These are phyloP conservation scores for Tilletiopsis washingtonensis DNA, from an alignment of 1,284 basidiomycete genomes.

Conservation along the genomic window DNA sequence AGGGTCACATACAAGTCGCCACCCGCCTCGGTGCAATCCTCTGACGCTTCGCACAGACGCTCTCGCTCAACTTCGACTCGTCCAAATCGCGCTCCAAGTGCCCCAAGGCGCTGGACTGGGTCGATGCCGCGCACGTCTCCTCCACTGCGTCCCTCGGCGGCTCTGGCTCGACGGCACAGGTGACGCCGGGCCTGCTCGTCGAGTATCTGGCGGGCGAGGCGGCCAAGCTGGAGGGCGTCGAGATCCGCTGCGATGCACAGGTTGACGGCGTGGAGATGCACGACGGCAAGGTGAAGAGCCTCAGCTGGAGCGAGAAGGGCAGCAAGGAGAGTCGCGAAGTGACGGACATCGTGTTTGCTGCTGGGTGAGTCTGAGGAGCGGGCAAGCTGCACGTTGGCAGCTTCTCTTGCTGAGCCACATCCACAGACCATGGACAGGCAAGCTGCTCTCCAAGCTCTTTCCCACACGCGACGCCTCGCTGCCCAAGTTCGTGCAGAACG, in stretches of 20 bases:
- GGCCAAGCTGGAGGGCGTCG: constrained; percentile 48
- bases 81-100: background rate
- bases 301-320: constrained; percentile 11
- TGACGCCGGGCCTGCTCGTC: constrained; percentile 72
- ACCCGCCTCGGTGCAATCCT: background rate
- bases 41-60: constrained; percentile 1
- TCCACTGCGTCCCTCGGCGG: constrained; percentile 46
- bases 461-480: constrained; percentile 37
- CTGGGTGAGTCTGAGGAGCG: constrained; percentile 51
- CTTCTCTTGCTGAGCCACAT: background rate
- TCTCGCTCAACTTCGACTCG: constrained; percentile 5
- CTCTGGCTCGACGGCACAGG: constrained; percentile 61
- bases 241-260: constrained; percentile 45
- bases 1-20: background rate
- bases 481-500: constrained; percentile 41
- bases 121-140: constrained; percentile 39
- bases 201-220: constrained; percentile 62
- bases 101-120: constrained; percentile 28
- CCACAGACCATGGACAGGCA: constrained; percentile 69
- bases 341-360: constrained; percentile 61
- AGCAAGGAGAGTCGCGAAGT: constrained; percentile 11
- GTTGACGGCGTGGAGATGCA: constrained; percentile 26
- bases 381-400: too few relatives aligned
- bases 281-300: constrained; percentile 13
- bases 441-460: constrained; percentile 54